phyloP scores from a whole-genome alignment of 2,329 filamentous ascomycete genomes.

The Aspergillus oerlinghausenensis region DNA sequence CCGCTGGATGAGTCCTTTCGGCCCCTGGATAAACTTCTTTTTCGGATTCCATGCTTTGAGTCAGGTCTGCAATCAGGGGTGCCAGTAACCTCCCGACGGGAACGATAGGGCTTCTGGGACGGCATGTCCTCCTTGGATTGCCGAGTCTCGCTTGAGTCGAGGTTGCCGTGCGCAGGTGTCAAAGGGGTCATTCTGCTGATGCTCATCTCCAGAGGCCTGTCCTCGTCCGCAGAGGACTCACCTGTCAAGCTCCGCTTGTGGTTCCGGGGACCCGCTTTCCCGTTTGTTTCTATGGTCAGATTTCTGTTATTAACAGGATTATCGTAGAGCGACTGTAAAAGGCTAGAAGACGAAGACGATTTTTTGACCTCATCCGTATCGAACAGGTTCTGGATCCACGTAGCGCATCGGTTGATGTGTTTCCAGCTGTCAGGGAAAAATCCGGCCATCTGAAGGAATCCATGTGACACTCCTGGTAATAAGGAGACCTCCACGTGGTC shows the following conservation, averaged over 20 bases:
- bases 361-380: conserved; percentile 19
- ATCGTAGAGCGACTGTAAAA: conserved; percentile 9
- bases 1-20: conserved; percentile 6
- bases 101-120: neutral
- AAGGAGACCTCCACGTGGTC: conserved; percentile 77
- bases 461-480: conserved; percentile 85
- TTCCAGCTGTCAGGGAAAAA: conserved; percentile 89
- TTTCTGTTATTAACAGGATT: neutral
- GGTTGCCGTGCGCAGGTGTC: conserved; percentile 19
- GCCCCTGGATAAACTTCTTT: conserved; percentile 8
- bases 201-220: conserved; percentile 75
- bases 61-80: conserved; percentile 3
- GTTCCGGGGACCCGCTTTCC: conserved; percentile 26
- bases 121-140: neutral
- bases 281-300: conserved; percentile 9
- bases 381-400: conserved; percentile 80
- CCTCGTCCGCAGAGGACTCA: conserved; percentile 73
- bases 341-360: conserved; percentile 16
- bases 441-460: conserved; percentile 85
- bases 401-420: conserved; percentile 71
- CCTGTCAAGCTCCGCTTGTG: conserved; percentile 45
- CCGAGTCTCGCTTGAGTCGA: neutral
- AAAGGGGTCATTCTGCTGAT: conserved; percentile 42
- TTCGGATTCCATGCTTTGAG: neutral
- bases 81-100: neutral